phyloP scores from a whole-genome alignment of 2,329 filamentous ascomycete genomes.

The Knoxdaviesia proteae region DNA sequence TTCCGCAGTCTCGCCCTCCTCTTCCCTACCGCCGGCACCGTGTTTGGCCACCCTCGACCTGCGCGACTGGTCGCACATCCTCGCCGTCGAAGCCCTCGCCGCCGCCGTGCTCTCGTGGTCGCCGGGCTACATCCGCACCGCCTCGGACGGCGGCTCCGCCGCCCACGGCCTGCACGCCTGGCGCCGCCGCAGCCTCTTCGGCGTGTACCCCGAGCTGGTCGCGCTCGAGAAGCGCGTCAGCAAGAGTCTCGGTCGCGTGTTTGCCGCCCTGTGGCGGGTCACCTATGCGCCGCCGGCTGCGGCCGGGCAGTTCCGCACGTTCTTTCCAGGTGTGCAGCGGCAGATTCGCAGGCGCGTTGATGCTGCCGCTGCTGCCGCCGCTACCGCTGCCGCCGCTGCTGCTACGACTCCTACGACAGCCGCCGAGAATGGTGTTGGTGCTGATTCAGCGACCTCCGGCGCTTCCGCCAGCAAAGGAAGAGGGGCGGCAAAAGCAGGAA shows the following conservation, averaged over 20 bases:
- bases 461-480: too few relatives aligned
- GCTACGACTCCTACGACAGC: not conserved
- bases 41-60: slow-evolving; percentile 18
- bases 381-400: not conserved
- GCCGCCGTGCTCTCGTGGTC: slow-evolving; percentile 30
- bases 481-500: too few relatives aligned
- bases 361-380: too few relatives aligned
- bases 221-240: slow-evolving; percentile 18
- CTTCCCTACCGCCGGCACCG: slow-evolving; percentile 11
- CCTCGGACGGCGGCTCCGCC: slow-evolving; percentile 25
- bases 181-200: slow-evolving; percentile 30
- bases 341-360: too few relatives aligned
- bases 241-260: slow-evolving; percentile 16
- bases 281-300: slow-evolving; percentile 19
- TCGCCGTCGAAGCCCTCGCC: slow-evolving; percentile 28
- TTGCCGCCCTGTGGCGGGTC: slow-evolving; percentile 22
- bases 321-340: slow-evolving; percentile 16
- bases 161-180: slow-evolving; percentile 26
- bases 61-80: slow-evolving; percentile 35
- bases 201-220: slow-evolving; percentile 21
- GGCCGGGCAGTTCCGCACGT: slow-evolving; percentile 18
- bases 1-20: slow-evolving; percentile 16
- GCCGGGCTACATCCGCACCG: slow-evolving; percentile 21
- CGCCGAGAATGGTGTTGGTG: not conserved
- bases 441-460: too few relatives aligned